Evolutionary conservation across 192 early-diverging fungal species (phyloP).

Genomic region (Coemansia sp.): DNA sequence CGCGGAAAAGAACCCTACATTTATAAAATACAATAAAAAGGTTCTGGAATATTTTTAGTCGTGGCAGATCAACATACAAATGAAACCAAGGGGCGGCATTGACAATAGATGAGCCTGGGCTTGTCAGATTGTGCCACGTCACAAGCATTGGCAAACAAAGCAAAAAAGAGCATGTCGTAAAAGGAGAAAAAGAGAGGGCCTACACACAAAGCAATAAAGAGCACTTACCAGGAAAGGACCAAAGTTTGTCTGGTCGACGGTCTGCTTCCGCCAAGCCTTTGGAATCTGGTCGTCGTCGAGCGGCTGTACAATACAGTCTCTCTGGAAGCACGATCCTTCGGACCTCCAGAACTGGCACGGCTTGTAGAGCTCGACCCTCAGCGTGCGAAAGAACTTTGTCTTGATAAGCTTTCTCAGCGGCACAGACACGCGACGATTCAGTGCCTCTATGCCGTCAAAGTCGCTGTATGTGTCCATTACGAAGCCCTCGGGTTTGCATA

Average conservation of each 20-base stretch:
- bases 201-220: neutral
- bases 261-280: constrained; percentile 57
- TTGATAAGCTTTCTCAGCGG: constrained; percentile 77
- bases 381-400: constrained; percentile 91
- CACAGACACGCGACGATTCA: constrained; percentile 74
- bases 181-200: no score
- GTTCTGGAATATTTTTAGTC: neutral
- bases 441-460: constrained; percentile 72
- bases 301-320: constrained; percentile 85
- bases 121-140: constrained; percentile 34
- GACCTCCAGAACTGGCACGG: constrained; percentile 92
- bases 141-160: constrained; percentile 7
- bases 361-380: constrained; percentile 85
- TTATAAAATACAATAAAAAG: neutral
- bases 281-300: constrained; percentile 72
- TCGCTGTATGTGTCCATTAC: constrained; percentile 61
- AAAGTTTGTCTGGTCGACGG: constrained; percentile 75
- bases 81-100: neutral
- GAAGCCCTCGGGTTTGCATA: constrained; percentile 57
- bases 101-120: neutral
- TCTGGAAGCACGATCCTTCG: constrained; percentile 77
- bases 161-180: neutral
- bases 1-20: constrained; percentile 24
- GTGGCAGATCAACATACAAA: neutral
- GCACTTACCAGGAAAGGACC: constrained; percentile 58